phyloP scores from a whole-genome alignment of 2,329 filamentous ascomycete species.

The Aspergillus sp. region DNA sequence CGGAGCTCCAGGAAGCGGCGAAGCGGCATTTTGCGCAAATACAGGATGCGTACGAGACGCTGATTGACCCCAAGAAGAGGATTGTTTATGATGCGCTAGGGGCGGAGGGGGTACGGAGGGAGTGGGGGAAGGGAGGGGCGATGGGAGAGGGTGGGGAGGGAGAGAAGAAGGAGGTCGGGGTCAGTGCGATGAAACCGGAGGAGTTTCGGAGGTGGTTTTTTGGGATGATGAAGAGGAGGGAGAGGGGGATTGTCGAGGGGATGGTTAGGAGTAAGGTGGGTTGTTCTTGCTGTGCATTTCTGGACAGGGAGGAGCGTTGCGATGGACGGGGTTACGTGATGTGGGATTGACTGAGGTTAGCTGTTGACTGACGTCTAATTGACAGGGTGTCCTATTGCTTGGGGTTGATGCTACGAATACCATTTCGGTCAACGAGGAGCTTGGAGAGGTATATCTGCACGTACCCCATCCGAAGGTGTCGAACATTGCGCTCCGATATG shows the following conservation, averaged over 20 bases:
- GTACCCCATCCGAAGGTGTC: constrained; percentile 33
- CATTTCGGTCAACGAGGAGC: constrained; percentile 35
- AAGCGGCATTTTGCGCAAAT: constrained; percentile 44
- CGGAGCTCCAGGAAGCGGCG: constrained; percentile 42
- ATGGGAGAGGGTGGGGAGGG: constrained; percentile 40
- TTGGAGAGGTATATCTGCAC: constrained; percentile 34
- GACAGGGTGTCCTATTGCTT: constrained; percentile 39
- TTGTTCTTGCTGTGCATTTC: constrained; percentile 3
- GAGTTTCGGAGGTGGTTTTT: constrained; percentile 49
- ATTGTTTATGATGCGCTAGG: constrained; percentile 50
- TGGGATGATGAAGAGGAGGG: constrained; percentile 45
- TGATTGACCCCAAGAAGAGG: constrained; percentile 47
- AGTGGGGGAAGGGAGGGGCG: constrained; percentile 41
- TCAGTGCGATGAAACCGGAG: constrained; percentile 42
- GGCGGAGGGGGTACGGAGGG: constrained; percentile 43
- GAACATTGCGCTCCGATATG: constrained; percentile 37
- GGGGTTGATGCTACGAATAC: constrained; percentile 42
- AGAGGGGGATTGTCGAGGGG: constrained; percentile 41
- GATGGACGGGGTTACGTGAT: neutral
- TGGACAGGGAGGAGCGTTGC: neutral
- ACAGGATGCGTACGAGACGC: constrained; percentile 47
- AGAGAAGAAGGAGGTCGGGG: constrained; percentile 37
- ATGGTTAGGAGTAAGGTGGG: constrained; percentile 45
- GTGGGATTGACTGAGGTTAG: constrained; percentile 3
- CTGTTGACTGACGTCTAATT: constrained; percentile 10